These are phyloP conservation scores for Didymella segeticola DNA, from an alignment of 2,329 filamentous ascomycete genomes.

Conservation along the genomic window DNA sequence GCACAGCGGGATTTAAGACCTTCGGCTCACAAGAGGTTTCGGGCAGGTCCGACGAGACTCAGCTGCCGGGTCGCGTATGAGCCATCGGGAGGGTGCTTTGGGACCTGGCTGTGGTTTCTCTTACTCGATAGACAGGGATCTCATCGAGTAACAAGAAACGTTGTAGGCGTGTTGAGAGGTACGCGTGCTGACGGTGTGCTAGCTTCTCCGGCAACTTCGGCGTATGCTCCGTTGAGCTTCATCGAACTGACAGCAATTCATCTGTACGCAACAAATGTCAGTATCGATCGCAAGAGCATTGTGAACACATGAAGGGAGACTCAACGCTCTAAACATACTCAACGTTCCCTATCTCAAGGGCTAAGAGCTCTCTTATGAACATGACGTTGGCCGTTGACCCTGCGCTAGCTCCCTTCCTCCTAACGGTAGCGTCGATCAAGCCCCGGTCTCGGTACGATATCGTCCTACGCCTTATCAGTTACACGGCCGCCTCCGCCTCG, in stretches of 20 bases:
- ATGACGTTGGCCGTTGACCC: conserved; percentile 33
- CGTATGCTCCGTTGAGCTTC: conserved; percentile 19
- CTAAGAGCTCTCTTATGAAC: conserved; percentile 20
- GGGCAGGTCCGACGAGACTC: conserved; percentile 35
- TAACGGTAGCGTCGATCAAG: conserved; percentile 30
- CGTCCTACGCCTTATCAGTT: conserved; percentile 33
- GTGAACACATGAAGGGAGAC: not conserved
- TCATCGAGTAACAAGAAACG: conserved; percentile 42
- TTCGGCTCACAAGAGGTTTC: conserved; percentile 17
- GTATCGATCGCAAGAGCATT: not conserved
- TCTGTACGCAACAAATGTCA: not conserved
- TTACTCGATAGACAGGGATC: conserved; percentile 40
- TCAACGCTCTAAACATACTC: not conserved
- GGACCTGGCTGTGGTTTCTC: conserved; percentile 25
- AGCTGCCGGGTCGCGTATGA: conserved; percentile 21
- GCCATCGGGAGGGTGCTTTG: conserved; percentile 16
- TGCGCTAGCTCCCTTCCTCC: conserved; percentile 36
- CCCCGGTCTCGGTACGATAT: conserved; percentile 12
- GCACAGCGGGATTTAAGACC: conserved; percentile 11
- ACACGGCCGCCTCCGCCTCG: conserved; percentile 15
- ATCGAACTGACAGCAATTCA: conserved; percentile 2
- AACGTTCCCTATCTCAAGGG: conserved; percentile 5
- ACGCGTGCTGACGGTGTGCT: conserved; percentile 35
- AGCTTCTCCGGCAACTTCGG: conserved; percentile 33
- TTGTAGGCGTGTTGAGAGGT: conserved; percentile 29